Conservation (phyloP, 495 filamentous ascomycete species). For the Massariosphaeria phaeospora region DNA sequence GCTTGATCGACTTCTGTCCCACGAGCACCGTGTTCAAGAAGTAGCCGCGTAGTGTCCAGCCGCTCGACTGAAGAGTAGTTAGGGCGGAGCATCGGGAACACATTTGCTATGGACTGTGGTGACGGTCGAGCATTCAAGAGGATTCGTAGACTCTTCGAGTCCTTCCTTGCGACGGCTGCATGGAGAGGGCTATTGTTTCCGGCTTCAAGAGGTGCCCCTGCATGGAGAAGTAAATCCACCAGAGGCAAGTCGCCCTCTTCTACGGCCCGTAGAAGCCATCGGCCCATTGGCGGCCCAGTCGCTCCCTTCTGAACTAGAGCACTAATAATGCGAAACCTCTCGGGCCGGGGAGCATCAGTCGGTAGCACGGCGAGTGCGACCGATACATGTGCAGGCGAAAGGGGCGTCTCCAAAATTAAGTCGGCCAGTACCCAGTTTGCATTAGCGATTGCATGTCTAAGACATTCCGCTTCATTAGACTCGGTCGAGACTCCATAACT, state of each 20-base stretch:
- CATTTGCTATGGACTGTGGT: slow-evolving; percentile 1
- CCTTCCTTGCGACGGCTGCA: slow-evolving; percentile 12
- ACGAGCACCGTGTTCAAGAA: slow-evolving; percentile 18
- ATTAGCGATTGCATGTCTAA: slow-evolving; percentile 9
- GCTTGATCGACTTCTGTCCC: slow-evolving; percentile 21
- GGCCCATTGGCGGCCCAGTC: slow-evolving; percentile 12
- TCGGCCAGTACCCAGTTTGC: slow-evolving; percentile 19
- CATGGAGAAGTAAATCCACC: slow-evolving; percentile 19
- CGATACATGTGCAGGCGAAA: slow-evolving; percentile 11
- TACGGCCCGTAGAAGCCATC: slow-evolving; percentile 19
- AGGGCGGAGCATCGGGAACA: slow-evolving; percentile 18
- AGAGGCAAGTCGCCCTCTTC: slow-evolving; percentile 23
- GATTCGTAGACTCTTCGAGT: slow-evolving; percentile 9
- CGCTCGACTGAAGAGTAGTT: slow-evolving; percentile 9
- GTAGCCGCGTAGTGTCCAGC: slow-evolving; percentile 10
- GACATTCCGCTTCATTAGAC: slow-evolving; percentile 21
- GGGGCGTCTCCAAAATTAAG: slow-evolving; percentile 5
- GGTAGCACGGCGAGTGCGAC: slow-evolving; percentile 11
- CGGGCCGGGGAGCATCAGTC: background rate
- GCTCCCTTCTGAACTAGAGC: slow-evolving; percentile 17
- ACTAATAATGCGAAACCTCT: slow-evolving; percentile 14
- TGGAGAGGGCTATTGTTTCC: slow-evolving; percentile 3
- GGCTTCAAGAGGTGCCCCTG: slow-evolving; percentile 14
- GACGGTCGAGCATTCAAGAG: slow-evolving; percentile 6
- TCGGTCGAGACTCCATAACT: slow-evolving; percentile 13